phyloP scores from a whole-genome alignment of 1,284 basidiomycete species.

The Leccinum fuscescens region DNA sequence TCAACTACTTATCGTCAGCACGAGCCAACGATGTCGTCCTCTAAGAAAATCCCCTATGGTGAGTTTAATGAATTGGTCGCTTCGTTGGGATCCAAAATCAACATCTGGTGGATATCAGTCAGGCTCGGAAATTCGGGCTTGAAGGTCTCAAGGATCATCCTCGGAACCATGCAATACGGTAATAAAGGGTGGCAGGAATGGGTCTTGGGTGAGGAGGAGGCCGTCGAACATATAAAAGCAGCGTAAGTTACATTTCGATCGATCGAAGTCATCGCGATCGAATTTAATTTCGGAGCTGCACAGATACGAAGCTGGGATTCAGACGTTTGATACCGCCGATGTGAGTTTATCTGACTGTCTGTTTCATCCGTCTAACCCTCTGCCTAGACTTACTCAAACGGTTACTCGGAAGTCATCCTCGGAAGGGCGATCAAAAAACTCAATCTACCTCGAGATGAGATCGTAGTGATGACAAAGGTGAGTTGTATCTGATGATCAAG shows the following conservation, averaged over 20 bases:
- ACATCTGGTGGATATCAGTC: constrained; percentile 31
- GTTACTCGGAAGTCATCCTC: constrained; percentile 70
- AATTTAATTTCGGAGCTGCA: not conserved
- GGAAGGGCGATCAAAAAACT: constrained; percentile 78
- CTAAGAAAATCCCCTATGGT: constrained; percentile 32
- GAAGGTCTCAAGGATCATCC: constrained; percentile 51
- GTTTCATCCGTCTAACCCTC: not conserved
- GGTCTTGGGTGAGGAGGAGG: constrained; percentile 59
- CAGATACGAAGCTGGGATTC: constrained; percentile 62
- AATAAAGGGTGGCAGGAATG: constrained; percentile 49
- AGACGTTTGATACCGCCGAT: constrained; percentile 68
- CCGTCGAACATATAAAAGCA: constrained; percentile 55
- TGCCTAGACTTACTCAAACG: constrained; percentile 63
- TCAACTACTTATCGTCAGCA: not conserved
- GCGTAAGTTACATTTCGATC: constrained; percentile 37
- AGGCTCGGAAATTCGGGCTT: constrained; percentile 50
- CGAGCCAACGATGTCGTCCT: constrained; percentile 18
- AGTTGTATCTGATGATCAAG: not conserved
- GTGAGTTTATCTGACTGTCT: constrained; percentile 27
- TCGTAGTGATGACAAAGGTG: constrained; percentile 79
- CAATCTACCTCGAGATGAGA: constrained; percentile 68
- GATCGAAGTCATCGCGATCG: not conserved
- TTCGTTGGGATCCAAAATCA: not conserved
- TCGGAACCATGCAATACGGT: constrained; percentile 49
- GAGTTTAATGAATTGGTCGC: constrained; percentile 4